A percentile compares a stretch with the other conserved stretches of the same genome.
Evolutionary conservation across 1,284 basidiomycete genomes (phyloP).

Genomic region (Psilocybe mexicana): DNA sequence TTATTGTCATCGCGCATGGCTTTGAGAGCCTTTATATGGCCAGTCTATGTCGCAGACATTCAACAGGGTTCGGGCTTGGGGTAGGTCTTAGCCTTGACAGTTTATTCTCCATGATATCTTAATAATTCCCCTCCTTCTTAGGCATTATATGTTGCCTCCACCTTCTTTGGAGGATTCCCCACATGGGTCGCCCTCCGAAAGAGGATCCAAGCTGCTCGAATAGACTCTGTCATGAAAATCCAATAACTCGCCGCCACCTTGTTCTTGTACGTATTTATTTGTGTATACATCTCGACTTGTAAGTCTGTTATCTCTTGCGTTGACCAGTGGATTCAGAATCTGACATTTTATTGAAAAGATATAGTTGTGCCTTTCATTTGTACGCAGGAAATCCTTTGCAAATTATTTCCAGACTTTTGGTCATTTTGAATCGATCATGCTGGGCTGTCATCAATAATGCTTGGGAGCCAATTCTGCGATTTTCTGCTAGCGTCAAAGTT

Average conservation of each 20-base stretch:
- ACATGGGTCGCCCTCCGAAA: conserved; percentile 52
- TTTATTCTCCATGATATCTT: background rate
- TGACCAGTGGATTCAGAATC: too few species aligned
- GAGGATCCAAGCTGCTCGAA: conserved; percentile 63
- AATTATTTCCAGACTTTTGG: too few species aligned
- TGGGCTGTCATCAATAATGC: too few species aligned
- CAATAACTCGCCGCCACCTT: conserved; percentile 29
- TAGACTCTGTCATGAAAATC: conserved; percentile 74
- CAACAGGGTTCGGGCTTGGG: conserved; percentile 49
- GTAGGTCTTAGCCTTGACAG: conserved; percentile 41
- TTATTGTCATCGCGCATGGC: conserved; percentile 38
- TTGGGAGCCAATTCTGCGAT: too few species aligned
- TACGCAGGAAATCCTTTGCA: too few species aligned
- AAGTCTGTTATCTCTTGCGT: too few species aligned
- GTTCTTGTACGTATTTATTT: background rate
- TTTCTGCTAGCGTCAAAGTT: too few species aligned
- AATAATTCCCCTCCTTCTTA: conserved; percentile 25
- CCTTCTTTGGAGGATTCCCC: conserved; percentile 54
- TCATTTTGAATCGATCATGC: too few species aligned
- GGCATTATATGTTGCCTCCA: conserved; percentile 51
- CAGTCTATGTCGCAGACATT: conserved; percentile 55
- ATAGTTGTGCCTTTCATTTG: too few species aligned
- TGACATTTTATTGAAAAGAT: too few species aligned
- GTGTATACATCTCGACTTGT: too few species aligned
- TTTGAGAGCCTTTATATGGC: conserved; percentile 57